phyloP scores from a whole-genome alignment of 108 stramenopile genomes.

The Cyclostephanos tholiformis region DNA sequence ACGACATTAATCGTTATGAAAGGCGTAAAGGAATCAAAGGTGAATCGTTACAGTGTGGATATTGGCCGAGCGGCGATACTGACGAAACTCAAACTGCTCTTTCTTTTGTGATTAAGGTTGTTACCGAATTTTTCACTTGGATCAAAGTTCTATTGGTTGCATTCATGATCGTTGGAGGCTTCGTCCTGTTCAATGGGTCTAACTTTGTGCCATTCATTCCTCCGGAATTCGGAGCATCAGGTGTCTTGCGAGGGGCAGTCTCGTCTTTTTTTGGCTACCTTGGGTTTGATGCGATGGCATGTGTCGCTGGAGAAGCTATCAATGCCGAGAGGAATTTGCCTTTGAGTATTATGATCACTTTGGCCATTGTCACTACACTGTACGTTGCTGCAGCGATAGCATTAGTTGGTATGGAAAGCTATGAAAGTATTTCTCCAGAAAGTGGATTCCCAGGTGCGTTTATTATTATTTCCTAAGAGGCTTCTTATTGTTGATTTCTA shows the following conservation, averaged over 20 bases:
- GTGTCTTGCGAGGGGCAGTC: constrained; percentile 75
- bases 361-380: constrained; percentile 69
- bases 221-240: constrained; percentile 59
- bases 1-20: constrained; percentile 38
- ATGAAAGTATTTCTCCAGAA: constrained; percentile 51
- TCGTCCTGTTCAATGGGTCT: constrained; percentile 56
- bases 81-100: neutral
- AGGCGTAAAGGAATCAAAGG: constrained; percentile 51
- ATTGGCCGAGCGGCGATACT: neutral
- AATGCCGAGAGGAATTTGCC: constrained; percentile 83
- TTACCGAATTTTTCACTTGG: constrained; percentile 82
- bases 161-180: constrained; percentile 87
- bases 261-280: constrained; percentile 91
- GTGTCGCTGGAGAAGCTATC: constrained; percentile 83
- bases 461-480: neutral
- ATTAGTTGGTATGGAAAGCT: constrained; percentile 81
- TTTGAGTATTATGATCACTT: constrained; percentile 70
- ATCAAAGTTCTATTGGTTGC: constrained; percentile 78
- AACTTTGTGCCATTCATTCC: constrained; percentile 71
- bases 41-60: neutral
- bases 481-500: neutral
- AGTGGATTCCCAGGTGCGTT: constrained; percentile 53
- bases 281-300: constrained; percentile 92
- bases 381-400: constrained; percentile 80
- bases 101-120: constrained; percentile 49